phyloP scores from a whole-genome alignment of 2,329 filamentous ascomycete genomes.

The Stromatinia cepivora region DNA sequence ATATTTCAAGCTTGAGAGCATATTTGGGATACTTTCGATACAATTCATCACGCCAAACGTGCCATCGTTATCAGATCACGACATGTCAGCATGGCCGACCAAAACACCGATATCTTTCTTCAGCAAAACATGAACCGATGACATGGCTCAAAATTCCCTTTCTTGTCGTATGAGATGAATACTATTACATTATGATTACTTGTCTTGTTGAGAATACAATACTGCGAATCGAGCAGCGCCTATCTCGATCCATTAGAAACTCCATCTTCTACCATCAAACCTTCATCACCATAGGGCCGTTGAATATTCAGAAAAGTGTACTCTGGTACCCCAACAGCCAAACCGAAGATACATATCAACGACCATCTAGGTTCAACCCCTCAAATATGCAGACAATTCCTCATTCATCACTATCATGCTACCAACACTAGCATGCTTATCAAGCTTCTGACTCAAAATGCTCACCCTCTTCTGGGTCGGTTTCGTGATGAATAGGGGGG shows the following conservation, averaged over 20 bases:
- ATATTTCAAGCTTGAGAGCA: background rate
- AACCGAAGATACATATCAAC: background rate
- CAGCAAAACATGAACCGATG: background rate
- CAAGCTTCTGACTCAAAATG: background rate
- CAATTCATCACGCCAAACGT: background rate
- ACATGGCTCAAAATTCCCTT: no score
- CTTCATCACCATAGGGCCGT: background rate
- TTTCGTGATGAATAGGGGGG: constrained; percentile 4
- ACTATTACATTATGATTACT: constrained; percentile 4
- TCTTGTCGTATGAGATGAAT: background rate
- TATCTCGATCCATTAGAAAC: background rate
- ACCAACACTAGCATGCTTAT: constrained; percentile 4
- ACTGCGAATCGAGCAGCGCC: background rate
- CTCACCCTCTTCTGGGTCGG: background rate
- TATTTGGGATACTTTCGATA: background rate
- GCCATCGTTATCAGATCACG: background rate
- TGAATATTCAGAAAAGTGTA: background rate
- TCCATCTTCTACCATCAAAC: background rate
- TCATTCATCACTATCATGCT: constrained; percentile 9
- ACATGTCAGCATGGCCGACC: background rate
- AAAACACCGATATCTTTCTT: background rate
- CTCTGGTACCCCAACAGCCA: constrained; percentile 5
- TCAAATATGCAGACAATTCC: constrained; percentile 12
- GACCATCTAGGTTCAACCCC: background rate
- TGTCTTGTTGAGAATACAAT: background rate